A percentile compares a stretch with the other conserved stretches of the same genome.
phyloP scores from a whole-genome alignment of 352 stramenopile species.

The Halophytophthora batemanensis region DNA sequence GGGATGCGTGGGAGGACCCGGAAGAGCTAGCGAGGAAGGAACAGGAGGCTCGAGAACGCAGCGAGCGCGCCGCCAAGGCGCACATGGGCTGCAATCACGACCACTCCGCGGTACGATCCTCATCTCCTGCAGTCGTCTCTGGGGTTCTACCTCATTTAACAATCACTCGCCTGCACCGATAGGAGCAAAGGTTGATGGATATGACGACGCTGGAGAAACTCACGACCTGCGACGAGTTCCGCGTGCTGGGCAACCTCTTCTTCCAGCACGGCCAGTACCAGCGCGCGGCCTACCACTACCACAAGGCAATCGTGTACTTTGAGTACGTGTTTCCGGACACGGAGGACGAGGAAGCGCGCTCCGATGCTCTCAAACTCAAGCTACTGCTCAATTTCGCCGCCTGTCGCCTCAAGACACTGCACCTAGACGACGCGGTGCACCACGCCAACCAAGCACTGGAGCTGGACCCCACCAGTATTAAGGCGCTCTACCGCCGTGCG shows the following conservation, averaged over 20 bases:
- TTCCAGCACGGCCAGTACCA: constrained; percentile 81
- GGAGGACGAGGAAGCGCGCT: constrained; percentile 41
- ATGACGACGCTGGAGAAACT: constrained; percentile 71
- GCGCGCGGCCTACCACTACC: constrained; percentile 76
- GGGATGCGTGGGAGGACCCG: constrained; percentile 75
- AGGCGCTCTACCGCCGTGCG: constrained; percentile 67
- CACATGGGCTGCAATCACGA: constrained; percentile 79
- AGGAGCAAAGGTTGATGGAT: constrained; percentile 86
- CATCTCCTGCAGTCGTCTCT: neutral
- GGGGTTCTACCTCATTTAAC: constrained; percentile 2
- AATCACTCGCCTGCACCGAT: constrained; percentile 10
- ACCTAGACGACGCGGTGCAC: constrained; percentile 71
- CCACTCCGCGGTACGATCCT: constrained; percentile 49
- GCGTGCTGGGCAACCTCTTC: constrained; percentile 66
- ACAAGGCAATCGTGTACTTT: constrained; percentile 83
- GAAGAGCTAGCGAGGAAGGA: constrained; percentile 73
- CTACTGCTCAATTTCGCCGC: constrained; percentile 75
- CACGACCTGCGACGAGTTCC: constrained; percentile 61
- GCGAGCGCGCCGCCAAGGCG: constrained; percentile 40
- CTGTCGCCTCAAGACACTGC: constrained; percentile 67
- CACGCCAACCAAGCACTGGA: constrained; percentile 56
- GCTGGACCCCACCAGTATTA: constrained; percentile 51
- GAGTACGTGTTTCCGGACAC: constrained; percentile 84
- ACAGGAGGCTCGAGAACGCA: constrained; percentile 57
- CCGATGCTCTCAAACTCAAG: constrained; percentile 53